Evolutionary conservation across 768 basidiomycete species (phyloP), one percentile per base, ranked within the genome.

Genomic region (Lentinula boryana): DNA sequence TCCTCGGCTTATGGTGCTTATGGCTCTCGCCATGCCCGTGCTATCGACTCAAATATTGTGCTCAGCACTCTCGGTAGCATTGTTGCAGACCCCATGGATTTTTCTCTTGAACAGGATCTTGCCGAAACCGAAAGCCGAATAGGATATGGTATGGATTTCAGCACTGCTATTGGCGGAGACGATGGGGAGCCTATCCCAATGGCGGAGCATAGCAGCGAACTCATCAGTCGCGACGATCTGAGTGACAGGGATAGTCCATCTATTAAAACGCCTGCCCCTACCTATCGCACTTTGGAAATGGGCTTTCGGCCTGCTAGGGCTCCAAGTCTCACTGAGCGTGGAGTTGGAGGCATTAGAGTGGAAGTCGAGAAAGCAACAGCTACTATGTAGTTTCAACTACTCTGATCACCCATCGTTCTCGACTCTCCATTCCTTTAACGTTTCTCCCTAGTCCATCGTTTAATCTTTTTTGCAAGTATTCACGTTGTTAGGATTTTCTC

Each of bases 21-120:
- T 48, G 49, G 57, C 6, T 48, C 57, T 54, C 62, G 62, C 15
- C 50, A 62, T 51, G 51, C 78, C 33, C 82, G 82, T 49, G 79
- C 78, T n/a, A 77, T 83, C 52, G 78, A 82, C 65, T 86, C 85
- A 15, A 85, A 85, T 57, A 76, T 87, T 50, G 78, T 87, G 63
- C 74, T 87, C 54, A 86, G 84, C 44, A 86, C 85, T 2, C 73
- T 87, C 23, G 85, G 85, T 38, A 86, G 79, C 65, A 81, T 85
- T 38, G 79, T 75, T 53, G 77, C 80, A 12, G 81, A 83, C 59
- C 75, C 78, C 56, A 70, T 78, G 64, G 80, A 82, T 32, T 65
- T 78, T 51, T 78, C 80, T 63, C 64, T 78, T 32, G 82, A 84
- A 61, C 82, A 74, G 21, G 81, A 83, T 64, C 74, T 81, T 4